Evolutionary conservation across 2,329 filamentous ascomycete species (phyloP), one percentile per base, ranked within the genome.

Genomic region (Pseudophaeomoniella oleicola): DNA sequence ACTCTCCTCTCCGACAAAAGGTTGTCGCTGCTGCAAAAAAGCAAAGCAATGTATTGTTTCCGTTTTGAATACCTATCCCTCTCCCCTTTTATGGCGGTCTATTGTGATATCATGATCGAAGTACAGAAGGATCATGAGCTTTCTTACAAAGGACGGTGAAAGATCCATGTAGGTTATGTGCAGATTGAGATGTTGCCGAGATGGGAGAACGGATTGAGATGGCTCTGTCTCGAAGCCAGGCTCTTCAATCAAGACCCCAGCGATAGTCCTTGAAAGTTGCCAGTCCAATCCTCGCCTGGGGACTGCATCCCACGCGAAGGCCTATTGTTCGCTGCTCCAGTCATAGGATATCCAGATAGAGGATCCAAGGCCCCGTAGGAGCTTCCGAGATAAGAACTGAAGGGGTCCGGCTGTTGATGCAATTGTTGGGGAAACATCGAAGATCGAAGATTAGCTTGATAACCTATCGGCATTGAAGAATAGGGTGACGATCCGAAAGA

Each of bases 161-260:
- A n/a, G n/a, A n/a, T n/a, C n/a, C n/a, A n/a, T n/a, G n/a, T n/a
- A n/a, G n/a, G 22, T 27, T 27, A 9, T 27, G 22, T 27, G 22
- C 22, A 27, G 22, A 27, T 27, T 27, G 22, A 27, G n/a, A n/a
- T n/a, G n/a, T n/a, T n/a, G n/a, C n/a, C n/a, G n/a, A n/a, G n/a
- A n/a, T n/a, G n/a, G n/a, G n/a, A n/a, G n/a, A n/a, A n/a, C n/a
- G n/a, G n/a, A n/a, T n/a, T n/a, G n/a, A n/a, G n/a, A n/a, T n/a
- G n/a, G n/a, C n/a, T n/a, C n/a, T n/a, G n/a, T n/a, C n/a, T n/a
- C n/a, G n/a, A n/a, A n/a, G n/a, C n/a, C n/a, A n/a, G n/a, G n/a
- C n/a, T n/a, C n/a, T n/a, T n/a, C n/a, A n/a, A 27, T 55, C 44
- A 65, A 44, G 72, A 71, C 50, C 81, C 81, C 43, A 86, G 67